phyloP scores from a whole-genome alignment of 495 filamentous ascomycete genomes.

The Hypoxylon fuscum region DNA sequence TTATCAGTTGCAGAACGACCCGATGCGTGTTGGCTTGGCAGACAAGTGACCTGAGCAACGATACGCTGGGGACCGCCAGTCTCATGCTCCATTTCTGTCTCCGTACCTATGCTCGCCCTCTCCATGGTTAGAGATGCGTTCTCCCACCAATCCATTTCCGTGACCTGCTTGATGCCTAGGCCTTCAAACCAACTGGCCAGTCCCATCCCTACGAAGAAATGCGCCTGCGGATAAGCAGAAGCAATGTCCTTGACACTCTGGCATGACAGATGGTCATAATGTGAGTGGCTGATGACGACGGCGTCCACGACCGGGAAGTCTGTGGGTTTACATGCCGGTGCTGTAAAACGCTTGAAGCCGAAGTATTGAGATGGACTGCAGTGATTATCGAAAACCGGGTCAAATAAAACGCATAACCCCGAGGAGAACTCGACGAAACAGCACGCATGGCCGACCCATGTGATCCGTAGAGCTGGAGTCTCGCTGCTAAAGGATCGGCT shows the following conservation, averaged over 20 bases:
- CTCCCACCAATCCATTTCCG: slow-evolving; percentile 96
- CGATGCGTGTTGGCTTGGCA: slow-evolving; percentile 86
- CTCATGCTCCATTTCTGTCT: too few relatives aligned
- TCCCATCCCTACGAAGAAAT: slow-evolving; percentile 89
- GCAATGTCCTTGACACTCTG: slow-evolving; percentile 74
- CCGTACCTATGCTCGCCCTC: background rate
- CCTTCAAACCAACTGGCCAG: slow-evolving; percentile 82
- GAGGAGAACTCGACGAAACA: slow-evolving; percentile 89
- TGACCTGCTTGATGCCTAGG: slow-evolving; percentile 73
- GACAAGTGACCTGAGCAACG: slow-evolving; percentile 73
- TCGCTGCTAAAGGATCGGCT: slow-evolving; percentile 70
- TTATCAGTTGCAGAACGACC: slow-evolving; percentile 74
- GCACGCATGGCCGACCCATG: slow-evolving; percentile 95
- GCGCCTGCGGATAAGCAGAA: slow-evolving; percentile 74
- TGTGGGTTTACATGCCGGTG: slow-evolving; percentile 74
- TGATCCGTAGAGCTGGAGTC: slow-evolving; percentile 74
- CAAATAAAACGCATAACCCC: slow-evolving; percentile 90
- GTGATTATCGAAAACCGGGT: slow-evolving; percentile 89
- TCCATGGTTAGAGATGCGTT: slow-evolving; percentile 70
- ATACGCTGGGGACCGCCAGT: too few relatives aligned
- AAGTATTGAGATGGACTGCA: slow-evolving; percentile 65
- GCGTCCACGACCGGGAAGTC: slow-evolving; percentile 86
- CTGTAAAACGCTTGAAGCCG: slow-evolving; percentile 82
- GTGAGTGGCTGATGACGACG: slow-evolving; percentile 88
- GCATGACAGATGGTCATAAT: slow-evolving; percentile 90